phyloP scores from a whole-genome alignment of 164 flowering plant species.

The Macadamia tetraphylla region DNA sequence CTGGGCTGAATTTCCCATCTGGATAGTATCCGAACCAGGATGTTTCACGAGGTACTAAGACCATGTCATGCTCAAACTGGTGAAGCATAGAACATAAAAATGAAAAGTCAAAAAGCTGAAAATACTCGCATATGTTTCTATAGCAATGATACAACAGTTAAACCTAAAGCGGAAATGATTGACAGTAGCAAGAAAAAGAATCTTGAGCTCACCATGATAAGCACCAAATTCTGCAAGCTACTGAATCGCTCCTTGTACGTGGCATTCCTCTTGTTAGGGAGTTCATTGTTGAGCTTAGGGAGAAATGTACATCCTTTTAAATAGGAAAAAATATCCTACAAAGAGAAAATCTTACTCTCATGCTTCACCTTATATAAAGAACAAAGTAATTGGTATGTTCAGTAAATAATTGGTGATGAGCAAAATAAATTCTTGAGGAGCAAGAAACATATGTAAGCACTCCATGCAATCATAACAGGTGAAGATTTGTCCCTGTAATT shows the following conservation, averaged over 20 bases:
- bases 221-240: constrained; percentile 78
- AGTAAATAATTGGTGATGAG: background rate
- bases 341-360: background rate
- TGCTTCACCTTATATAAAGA: background rate
- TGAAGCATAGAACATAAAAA: background rate
- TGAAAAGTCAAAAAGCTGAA: background rate
- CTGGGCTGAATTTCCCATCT: constrained; percentile 66
- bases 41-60: constrained; percentile 85
- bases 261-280: constrained; percentile 53
- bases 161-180: background rate
- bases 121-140: background rate
- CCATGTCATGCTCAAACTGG: constrained; percentile 84
- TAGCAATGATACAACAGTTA: background rate
- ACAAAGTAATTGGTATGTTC: background rate
- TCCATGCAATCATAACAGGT: background rate
- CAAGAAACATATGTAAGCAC: background rate
- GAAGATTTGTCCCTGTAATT: background rate
- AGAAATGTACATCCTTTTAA: constrained; percentile 70
- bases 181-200: background rate
- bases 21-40: constrained; percentile 97
- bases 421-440: background rate
- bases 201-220: constrained; percentile 68
- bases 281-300: constrained; percentile 90
- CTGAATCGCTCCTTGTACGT: constrained; percentile 75
- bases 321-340: constrained; percentile 60